Conservation (phyloP, 2,329 filamentous ascomycete genomes). For the Byssothecium circinans region DNA sequence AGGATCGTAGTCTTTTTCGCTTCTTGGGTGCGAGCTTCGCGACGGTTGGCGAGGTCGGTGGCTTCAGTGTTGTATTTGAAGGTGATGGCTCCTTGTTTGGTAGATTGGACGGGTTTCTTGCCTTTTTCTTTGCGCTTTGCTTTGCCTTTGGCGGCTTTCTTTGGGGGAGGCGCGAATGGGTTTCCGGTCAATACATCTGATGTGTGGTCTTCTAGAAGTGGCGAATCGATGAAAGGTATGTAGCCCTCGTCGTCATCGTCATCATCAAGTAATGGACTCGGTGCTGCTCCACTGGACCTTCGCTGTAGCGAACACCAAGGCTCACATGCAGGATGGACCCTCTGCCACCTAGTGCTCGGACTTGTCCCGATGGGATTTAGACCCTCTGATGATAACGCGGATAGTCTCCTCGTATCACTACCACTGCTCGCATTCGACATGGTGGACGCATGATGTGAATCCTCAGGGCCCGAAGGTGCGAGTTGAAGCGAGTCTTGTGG, state of each 20-base stretch:
- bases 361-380: background rate
- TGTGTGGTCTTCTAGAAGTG: background rate
- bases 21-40: background rate
- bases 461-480: background rate
- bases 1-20: slow-evolving; percentile 2
- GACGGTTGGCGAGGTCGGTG: background rate
- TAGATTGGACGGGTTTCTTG: background rate
- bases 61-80: slow-evolving; percentile 1
- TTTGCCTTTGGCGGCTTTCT: background rate
- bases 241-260: slow-evolving; percentile 1
- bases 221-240: slow-evolving; percentile 1
- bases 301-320: background rate
- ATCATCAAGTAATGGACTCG: background rate
- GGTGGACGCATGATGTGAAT: background rate
- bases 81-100: slow-evolving; percentile 3
- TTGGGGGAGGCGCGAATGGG: slow-evolving; percentile 1
- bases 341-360: background rate
- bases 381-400: background rate
- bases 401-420: background rate
- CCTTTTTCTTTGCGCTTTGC: background rate
- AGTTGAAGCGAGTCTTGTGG: background rate
- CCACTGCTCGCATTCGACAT: background rate
- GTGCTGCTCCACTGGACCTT: background rate
- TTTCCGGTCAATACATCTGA: slow-evolving; percentile 3
- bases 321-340: background rate